Base-by-base conservation (phyloP, 345 rosid species). In the Mallotus nudiflorus region DNA sequence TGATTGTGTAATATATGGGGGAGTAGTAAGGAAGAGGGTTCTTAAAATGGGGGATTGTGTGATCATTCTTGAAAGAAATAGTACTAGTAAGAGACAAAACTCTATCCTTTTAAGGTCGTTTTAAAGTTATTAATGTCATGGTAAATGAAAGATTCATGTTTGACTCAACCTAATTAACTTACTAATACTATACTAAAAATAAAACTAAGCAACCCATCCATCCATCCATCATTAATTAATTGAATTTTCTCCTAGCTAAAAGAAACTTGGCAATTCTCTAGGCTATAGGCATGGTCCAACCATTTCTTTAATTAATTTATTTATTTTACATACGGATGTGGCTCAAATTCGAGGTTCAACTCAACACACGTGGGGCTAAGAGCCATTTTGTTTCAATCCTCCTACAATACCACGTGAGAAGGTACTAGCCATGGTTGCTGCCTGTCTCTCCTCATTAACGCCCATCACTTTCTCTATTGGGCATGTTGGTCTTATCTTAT, bases 321-420 rank as follows among this genome's bases (percentile, higher is more conserved):
- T 6, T 33, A 2, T 33, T 33, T 11, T 45, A 20, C n/a, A n/a
- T 44, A 0, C 1, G 9, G 29, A 11, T 14, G n/a, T 49, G 69
- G 57, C 59, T n/a, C 13, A n/a, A 27, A 53, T 54, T 44, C 25
- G 73, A 25, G 31, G 58, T 8, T 31, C 9, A 65, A 28, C 50
- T 50, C 60, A 63, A 42, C 4, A 12, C 46, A 42, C 58, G 69
- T 59, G 77, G 52, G 76, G 61, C 7, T 18, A 45, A 25, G 74
- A 64, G 28, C 57, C 58, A 19, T 22, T 69, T 69, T 68, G 80
- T 65, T 61, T 73, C 54, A 68, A 56, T 68, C 69, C 68, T 37
- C 61, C 29, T 72, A 76, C 82, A 75, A 31, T 27, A 20, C 78
- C 87, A 81, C 57, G 78, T 77, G 85, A 74, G 65, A 48, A 63